Base-by-base conservation (phyloP, 805 yeast genomes). In the Hanseniaspora vineae region DNA sequence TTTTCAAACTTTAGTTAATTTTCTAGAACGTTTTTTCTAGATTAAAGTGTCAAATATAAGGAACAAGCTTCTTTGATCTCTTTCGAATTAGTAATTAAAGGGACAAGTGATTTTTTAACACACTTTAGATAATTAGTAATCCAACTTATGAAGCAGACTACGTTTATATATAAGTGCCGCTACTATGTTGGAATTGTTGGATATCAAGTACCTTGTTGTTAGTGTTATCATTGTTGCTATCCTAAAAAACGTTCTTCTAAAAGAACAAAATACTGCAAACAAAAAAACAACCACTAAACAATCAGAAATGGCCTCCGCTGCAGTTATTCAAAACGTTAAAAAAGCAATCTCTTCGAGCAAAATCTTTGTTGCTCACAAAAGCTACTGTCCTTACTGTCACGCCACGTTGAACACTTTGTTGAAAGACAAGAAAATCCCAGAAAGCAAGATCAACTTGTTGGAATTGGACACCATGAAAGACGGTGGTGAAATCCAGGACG, bases 401-500 rank as follows among this genome's bases (percentile, higher is more conserved):
- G 75, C 77, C 1, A 60, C 81, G 18, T 52, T 69, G 48, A 57
- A 57, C 46, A 66, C 72, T 14, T 52, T 69, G 39, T 63, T 67
- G 49, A 61, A 64, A 11, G 58, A 67, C 31, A 61, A 65, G 44
- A 70, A 70, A 54, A 69, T 77, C 53, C 76, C 77, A 35, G 67
- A 67, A 54, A 50, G 54, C 9, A 53, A 59, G 58, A 70, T 67
- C 23, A 47, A 51, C 49, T 65, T 66, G 47, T 68, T 71, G 61
- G 71, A 69, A 57, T 53, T 67, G 58, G 57, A 71, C 66, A 53
- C 78, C 71, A 68, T 69, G 50, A 73, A 66, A n/a, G 89, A 87
- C 51, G 97, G 97, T 49, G 67, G 69, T 44, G 89, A 81, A 32
- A 77, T 88, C 55, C 97, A 89, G 69, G 81, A 70, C 45, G 94